Evolutionary conservation across 1,284 basidiomycete genomes (phyloP), one percentile per base, ranked within the genome.

Genomic region (Boletellus deceptivus): DNA sequence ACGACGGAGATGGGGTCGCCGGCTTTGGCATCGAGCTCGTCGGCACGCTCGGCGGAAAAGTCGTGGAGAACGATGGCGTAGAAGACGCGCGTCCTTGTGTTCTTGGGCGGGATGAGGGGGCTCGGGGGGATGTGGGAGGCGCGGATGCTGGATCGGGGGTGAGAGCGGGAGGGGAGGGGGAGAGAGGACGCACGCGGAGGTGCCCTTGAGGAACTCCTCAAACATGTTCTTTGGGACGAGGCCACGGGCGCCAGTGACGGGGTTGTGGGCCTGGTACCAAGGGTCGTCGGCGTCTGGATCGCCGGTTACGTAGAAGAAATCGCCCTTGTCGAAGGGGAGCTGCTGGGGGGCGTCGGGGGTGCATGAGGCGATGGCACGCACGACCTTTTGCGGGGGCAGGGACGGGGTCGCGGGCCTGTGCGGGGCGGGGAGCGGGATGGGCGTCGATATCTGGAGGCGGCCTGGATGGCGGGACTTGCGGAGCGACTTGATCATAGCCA

Each of bases 61-160:
- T 99, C 94, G 68, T 98, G 96, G 60, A 94, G 83, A 27, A 99
- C 96, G 54, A 96, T 82, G 16, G 96, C 96, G 68, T 97, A 98
- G 66, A 82, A 91, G 6, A 84, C 84, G 59, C 80, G 84, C 0
- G 78, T 70, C 63, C 82, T 86, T 10, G 69, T 62, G 0, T 68
- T 58, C 41, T 52, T 59, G 3, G 69, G 62, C n/a, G 72, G 55
- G 14, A 47, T 60, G 61, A 50, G 50, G 58, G 65, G 63, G 42
- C 53, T 56, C 35, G 51, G 66, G 31, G 45, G 34, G 25, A 56
- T 40, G 59, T 72, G 76, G 16, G 79, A 76, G 4, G 70, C 58
- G 33, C 77, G 77, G 29, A 64, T 43, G 52, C 76, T 82, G 49
- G 40, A 5, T 22, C 16, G 29, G 34, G 36, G 48, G 51, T 41